phyloP scores from a whole-genome alignment of 768 basidiomycete species.

The Dictyophora rubrovolvata region DNA sequence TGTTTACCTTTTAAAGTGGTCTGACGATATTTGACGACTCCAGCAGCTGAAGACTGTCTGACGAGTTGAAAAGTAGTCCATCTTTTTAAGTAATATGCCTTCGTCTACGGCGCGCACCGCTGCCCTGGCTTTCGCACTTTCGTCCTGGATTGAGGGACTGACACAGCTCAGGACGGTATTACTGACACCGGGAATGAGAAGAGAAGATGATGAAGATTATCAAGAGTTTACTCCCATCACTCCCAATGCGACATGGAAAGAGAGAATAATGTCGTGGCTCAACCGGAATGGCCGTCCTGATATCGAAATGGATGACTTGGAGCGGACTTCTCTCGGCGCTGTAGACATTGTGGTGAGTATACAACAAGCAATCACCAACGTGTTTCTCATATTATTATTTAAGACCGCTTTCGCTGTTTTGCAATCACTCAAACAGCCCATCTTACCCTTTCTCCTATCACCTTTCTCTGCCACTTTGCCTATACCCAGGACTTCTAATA shows the following conservation, averaged over 20 bases:
- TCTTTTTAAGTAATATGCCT: not conserved
- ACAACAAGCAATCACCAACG: not conserved
- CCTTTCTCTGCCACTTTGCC: constrained; percentile 15
- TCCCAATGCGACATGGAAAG: constrained; percentile 3
- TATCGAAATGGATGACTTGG: constrained; percentile 11
- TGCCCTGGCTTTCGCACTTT: constrained; percentile 12
- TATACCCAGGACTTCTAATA: constrained; percentile 9
- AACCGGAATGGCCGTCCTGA: constrained; percentile 2
- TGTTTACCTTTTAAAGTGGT: too few species aligned
- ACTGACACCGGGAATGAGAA: constrained; percentile 6
- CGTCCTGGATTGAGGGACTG: constrained; percentile 17
- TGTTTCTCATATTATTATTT: not conserved
- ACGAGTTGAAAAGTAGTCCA: not conserved
- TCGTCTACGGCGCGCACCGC: not conserved
- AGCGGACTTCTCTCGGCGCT: constrained; percentile 7
- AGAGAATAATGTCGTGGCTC: constrained; percentile 1
- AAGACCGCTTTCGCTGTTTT: constrained; percentile 13
- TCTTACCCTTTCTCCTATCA: constrained; percentile 17
- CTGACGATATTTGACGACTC: not conserved
- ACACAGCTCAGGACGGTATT: constrained; percentile 12
- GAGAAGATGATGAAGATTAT: not conserved
- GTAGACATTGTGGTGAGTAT: constrained; percentile 9
- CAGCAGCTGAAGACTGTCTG: not conserved
- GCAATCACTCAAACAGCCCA: constrained; percentile 12
- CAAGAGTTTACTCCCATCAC: not conserved